Percentiles rank a stretch among this genome's conserved stretches.
Evolutionary conservation across 768 basidiomycete genomes (phyloP).

Genomic region (Psilocybe subaeruginosa): DNA sequence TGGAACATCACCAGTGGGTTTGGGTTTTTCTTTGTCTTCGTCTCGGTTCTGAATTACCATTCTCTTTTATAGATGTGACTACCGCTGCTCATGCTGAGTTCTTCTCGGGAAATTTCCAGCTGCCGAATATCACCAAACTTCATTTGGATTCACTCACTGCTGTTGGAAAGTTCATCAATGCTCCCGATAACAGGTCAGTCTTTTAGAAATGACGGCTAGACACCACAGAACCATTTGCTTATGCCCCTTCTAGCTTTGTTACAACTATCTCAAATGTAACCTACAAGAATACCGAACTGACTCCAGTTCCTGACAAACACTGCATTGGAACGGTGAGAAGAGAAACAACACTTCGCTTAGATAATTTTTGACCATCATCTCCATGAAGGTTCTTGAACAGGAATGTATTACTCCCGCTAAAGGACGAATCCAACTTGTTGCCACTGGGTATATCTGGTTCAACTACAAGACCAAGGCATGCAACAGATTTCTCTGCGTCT

Average conservation of each 20-base stretch:
- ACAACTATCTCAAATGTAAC: conserved; percentile 27
- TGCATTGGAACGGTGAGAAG: conserved; percentile 27
- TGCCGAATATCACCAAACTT: conserved; percentile 25
- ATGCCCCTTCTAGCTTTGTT: conserved; percentile 19
- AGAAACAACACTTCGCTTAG: background rate
- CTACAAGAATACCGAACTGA: conserved; percentile 20
- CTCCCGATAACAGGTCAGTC: conserved; percentile 26
- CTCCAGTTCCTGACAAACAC: conserved; percentile 22
- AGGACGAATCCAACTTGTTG: conserved; percentile 27
- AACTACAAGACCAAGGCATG: conserved; percentile 26
- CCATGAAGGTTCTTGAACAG: conserved; percentile 21
- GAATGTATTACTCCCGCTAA: conserved; percentile 24
- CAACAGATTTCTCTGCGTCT: background rate
- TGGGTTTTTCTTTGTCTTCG: background rate
- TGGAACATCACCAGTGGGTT: conserved; percentile 31
- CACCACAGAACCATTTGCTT: background rate
- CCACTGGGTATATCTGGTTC: conserved; percentile 30
- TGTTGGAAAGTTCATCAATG: conserved; percentile 28
- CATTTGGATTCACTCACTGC: conserved; percentile 15
- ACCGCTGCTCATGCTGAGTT: conserved; percentile 28
- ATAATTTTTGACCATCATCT: background rate
- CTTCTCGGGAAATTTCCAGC: conserved; percentile 25
- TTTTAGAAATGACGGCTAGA: too few species aligned
- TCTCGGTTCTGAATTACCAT: background rate
- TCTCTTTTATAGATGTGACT: conserved; percentile 21